A percentile compares a stretch with the other conserved stretches of the same genome.
phyloP scores from a whole-genome alignment of 768 basidiomycete genomes.

The Lentinula lateritia region DNA sequence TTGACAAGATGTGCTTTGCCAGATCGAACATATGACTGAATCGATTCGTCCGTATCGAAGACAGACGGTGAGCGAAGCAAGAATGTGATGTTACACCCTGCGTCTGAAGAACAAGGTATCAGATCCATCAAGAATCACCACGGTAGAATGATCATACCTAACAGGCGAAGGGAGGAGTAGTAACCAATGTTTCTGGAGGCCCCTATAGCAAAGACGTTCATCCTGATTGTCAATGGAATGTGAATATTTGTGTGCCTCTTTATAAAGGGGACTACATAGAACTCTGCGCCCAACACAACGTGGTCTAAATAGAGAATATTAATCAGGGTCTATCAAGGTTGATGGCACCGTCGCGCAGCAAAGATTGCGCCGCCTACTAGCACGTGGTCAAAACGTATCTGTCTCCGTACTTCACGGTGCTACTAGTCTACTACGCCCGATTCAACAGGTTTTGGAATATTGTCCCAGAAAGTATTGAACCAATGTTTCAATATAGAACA shows the following conservation, averaged over 20 bases:
- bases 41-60: constrained; percentile 48
- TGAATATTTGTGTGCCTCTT: neutral
- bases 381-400: too few relatives aligned
- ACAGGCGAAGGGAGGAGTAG: constrained; percentile 38
- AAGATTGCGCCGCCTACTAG: too few relatives aligned
- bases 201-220: constrained; percentile 43
- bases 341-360: too few relatives aligned
- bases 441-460: too few relatives aligned
- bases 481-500: too few relatives aligned
- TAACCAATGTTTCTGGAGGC: constrained; percentile 56
- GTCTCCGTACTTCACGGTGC: too few relatives aligned
- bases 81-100: constrained; percentile 58
- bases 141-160: constrained; percentile 26
- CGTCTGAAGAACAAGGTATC: constrained; percentile 26
- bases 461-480: too few relatives aligned
- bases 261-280: too few relatives aligned
- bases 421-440: too few relatives aligned
- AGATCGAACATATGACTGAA: constrained; percentile 44
- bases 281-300: too few relatives aligned
- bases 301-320: too few relatives aligned
- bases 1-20: constrained; percentile 51
- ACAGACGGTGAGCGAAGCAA: constrained; percentile 46
- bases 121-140: neutral
- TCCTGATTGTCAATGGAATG: neutral
- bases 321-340: too few relatives aligned